These are phyloP conservation scores for Kwoniella botswanensis DNA, from an alignment of 768 basidiomycete genomes.

Conservation along the genomic window DNA sequence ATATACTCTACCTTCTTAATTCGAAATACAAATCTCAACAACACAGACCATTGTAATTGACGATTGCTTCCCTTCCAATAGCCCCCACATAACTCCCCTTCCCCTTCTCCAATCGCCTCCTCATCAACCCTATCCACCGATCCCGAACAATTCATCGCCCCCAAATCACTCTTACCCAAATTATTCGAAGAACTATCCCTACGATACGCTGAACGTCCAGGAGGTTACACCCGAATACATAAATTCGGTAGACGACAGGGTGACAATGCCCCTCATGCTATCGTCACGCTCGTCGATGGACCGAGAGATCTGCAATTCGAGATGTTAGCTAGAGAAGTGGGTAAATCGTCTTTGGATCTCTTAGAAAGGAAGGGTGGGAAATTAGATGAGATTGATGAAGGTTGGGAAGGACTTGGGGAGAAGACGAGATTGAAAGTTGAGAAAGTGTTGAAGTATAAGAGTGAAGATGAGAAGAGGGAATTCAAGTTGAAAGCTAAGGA, in stretches of 20 bases:
- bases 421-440: slow-evolving; percentile 40
- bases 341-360: slow-evolving; percentile 66
- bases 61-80: not conserved
- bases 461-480: slow-evolving; percentile 32
- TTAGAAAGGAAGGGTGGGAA: slow-evolving; percentile 13
- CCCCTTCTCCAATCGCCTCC: slow-evolving; percentile 4
- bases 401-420: slow-evolving; percentile 36
- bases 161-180: slow-evolving; percentile 66
- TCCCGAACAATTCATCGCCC: slow-evolving; percentile 63
- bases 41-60: not conserved
- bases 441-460: slow-evolving; percentile 48
- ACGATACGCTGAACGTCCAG: slow-evolving; percentile 80
- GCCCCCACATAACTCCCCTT: slow-evolving; percentile 22
- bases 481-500: slow-evolving; percentile 49
- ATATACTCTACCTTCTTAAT: not conserved
- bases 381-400: slow-evolving; percentile 15
- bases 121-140: slow-evolving; percentile 35
- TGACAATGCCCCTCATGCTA: slow-evolving; percentile 90
- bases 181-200: slow-evolving; percentile 78
- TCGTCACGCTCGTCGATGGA: slow-evolving; percentile 94
- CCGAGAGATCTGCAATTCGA: slow-evolving; percentile 86
- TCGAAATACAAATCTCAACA: too few species aligned
- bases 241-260: slow-evolving; percentile 86
- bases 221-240: slow-evolving; percentile 94
- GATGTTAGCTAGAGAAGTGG: slow-evolving; percentile 83